Evolutionary conservation across 2,329 filamentous ascomycete genomes (phyloP).

Genomic region (Sarocladiaceae sp.): DNA sequence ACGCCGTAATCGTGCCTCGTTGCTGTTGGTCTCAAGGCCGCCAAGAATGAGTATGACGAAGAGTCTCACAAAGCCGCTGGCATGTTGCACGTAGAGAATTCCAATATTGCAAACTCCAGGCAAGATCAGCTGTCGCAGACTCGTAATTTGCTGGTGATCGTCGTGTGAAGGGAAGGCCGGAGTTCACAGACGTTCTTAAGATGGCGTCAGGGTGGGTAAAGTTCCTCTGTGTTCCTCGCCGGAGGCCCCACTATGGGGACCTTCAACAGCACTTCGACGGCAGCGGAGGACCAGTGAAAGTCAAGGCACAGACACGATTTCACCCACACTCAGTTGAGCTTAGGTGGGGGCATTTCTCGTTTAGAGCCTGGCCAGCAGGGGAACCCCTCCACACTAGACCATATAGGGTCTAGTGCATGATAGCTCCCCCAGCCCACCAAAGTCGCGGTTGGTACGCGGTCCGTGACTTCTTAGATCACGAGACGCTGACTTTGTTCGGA

Average conservation of each 20-base stretch:
- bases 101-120: not conserved
- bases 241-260: no score
- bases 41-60: not conserved
- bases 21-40: no score
- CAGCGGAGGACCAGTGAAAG: no score
- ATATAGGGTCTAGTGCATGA: not conserved
- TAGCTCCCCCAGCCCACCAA: not conserved
- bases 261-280: no score
- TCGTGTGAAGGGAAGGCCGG: not conserved
- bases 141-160: not conserved
- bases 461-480: not conserved
- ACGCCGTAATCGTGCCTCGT: no score
- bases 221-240: no score
- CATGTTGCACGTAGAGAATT: not conserved
- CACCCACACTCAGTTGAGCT: not conserved
- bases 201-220: constrained; percentile 3
- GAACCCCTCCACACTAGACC: not conserved
- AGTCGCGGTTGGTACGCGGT: constrained; percentile 5
- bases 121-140: constrained; percentile 3
- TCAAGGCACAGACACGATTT: no score
- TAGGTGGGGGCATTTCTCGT: not conserved
- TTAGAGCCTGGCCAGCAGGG: not conserved
- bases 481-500: no score
- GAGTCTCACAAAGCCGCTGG: not conserved
- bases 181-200: not conserved